Base-by-base conservation (phyloP, 768 basidiomycete species). In the Coprinopsis marcescibilis region DNA sequence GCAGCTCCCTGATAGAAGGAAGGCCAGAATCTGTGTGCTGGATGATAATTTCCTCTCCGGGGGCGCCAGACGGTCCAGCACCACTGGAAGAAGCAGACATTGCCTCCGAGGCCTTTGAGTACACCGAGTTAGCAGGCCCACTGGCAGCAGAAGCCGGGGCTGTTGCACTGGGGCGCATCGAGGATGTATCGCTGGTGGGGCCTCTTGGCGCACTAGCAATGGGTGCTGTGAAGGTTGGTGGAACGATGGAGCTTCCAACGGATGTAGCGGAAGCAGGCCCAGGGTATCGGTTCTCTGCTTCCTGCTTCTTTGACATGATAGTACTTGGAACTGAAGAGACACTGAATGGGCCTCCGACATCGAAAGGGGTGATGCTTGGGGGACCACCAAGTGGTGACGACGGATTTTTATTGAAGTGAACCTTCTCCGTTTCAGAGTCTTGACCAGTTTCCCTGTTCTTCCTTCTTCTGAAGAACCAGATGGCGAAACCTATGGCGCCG, bases 1-100 rank as follows among this genome's bases (percentile, higher is more conserved):
- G 69, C 1, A 68, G 58, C 48, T 70, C 69, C 24, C 64, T 65
- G 14, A 70, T 66, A 13, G 63, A 49, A 32, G 29, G 8, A 32
- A 50, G 54, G 21, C 56, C 59, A 12, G 63, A 67, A 46, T 72
- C 69, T 23, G 59, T 55, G 52, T 72, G 70, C 48, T 70, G 69
- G 23, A 70, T 62, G 40, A 70, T 59, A 52, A 69, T 60, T 29
- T 68, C 67, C 6, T 59, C 60, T 10, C 51, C 17, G 51, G 13
- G 36, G n/a, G n/a, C n/a, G n/a, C n/a, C n/a, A n/a, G n/a, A n/a
- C n/a, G n/a, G 45, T 2, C 23, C 14, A 13, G 45, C 34, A 46
- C 17, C 33, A 17, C 27, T 24, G 27, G 41, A 47, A 13, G 47
- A 21, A 15, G 44, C 40, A 14, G 36, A 14, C 6, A 43, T 11